Percentiles rank a stretch among this genome's conserved stretches.
Conservation (phyloP, 148 eudicot species). For the Heliosperma pusillum region DNA sequence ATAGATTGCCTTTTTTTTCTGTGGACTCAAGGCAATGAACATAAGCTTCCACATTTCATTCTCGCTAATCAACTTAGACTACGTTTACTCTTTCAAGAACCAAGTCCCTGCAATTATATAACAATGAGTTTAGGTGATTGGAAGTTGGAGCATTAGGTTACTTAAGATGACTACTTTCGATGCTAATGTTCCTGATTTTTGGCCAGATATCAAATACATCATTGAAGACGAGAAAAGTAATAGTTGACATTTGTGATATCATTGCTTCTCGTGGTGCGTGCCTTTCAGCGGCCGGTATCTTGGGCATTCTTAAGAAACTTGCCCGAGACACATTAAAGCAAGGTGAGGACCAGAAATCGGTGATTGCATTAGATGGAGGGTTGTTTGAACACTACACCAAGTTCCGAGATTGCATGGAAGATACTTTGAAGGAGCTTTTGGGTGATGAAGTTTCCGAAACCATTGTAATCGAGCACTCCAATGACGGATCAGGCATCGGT, state of each 20-base stretch:
- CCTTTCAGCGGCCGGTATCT: slow-evolving; percentile 84
- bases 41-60: too few relatives aligned
- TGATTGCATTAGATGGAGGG: slow-evolving; percentile 83
- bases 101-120: not conserved
- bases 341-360: slow-evolving; percentile 55
- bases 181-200: not conserved
- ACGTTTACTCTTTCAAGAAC: too few relatives aligned
- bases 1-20: too few relatives aligned
- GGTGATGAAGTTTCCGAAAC: slow-evolving; percentile 59
- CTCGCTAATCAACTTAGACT: too few relatives aligned
- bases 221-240: slow-evolving; percentile 61
- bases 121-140: not conserved
- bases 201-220: slow-evolving; percentile 69
- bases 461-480: slow-evolving; percentile 62
- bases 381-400: slow-evolving; percentile 76
- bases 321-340: slow-evolving; percentile 60
- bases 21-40: too few relatives aligned
- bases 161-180: not conserved
- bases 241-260: slow-evolving; percentile 64
- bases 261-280: slow-evolving; percentile 84
- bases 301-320: slow-evolving; percentile 74
- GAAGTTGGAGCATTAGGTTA: not conserved
- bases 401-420: slow-evolving; percentile 67
- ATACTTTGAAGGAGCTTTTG: slow-evolving; percentile 64
- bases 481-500: slow-evolving; percentile 91